Base-by-base conservation (phyloP, 768 basidiomycete genomes). In the Tylopilus plumbeoviolaceoides region DNA sequence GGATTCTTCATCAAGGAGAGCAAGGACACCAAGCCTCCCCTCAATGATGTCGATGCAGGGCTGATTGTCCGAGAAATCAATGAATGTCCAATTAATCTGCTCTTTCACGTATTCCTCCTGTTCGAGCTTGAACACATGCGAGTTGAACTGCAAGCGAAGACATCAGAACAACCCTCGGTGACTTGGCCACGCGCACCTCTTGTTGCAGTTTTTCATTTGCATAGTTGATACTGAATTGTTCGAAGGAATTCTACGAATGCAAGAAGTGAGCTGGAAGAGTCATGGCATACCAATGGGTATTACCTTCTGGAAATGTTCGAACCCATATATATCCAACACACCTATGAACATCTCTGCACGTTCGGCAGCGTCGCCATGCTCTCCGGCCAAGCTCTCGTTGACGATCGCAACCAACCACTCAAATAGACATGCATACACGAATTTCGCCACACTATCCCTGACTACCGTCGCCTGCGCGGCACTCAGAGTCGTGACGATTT, bases 191-290 rank as follows among this genome's bases (percentile, higher is more conserved):
- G 54, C 76, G 44, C 59, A 91, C 93, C 84, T 98, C 95, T 71
- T 98, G 97, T 63, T 99, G 97, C 43, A 98, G 71, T 71, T 95
- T 94, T 70, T 95, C 97, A 64, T 99, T 99, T 21, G 97, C 97
- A 68, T 98, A 99, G 67, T 99, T 99, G 76, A 99, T 99, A 70
- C 95, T 98, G 73, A 99, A 99, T 74, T 99, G 97, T 72, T 99
- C 93, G 62, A 95, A 90, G 2, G 87, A 89, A 62, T 91, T 89
- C 87, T 89, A 36, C 1, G 58, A 38, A 39, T 47, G 49, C 17
- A n/a, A 2, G 27, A 12, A 18, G 54, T 61, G 31, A 63, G 55
- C 35, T 28, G 9, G 7, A 33, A 51, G 39, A 14, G 40, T 7
- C 25, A 30, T 23, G 28, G 28, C 20, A 44, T 21, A 23, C 3